Percentiles rank a stretch among this genome's conserved stretches.
Conservation (phyloP, 2,329 filamentous ascomycete genomes). For the Colletotrichum tamarilloi region DNA sequence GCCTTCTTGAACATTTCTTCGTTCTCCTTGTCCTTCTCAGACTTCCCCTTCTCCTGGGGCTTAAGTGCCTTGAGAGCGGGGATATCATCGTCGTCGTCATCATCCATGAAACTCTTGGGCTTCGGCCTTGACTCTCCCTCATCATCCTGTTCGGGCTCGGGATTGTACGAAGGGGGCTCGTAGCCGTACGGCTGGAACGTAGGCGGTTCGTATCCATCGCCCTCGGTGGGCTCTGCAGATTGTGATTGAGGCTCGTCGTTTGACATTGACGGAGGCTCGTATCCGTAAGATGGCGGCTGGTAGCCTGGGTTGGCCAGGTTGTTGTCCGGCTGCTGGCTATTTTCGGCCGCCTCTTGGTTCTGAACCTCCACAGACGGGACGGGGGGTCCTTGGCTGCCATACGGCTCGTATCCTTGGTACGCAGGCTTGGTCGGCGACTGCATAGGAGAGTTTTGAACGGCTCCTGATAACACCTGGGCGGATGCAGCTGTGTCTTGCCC, state of each 20-base stretch:
- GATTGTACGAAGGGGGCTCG: conserved; percentile 68
- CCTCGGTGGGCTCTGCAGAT: conserved; percentile 44
- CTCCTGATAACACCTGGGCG: background rate
- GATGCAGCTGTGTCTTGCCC: background rate
- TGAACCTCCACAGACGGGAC: background rate
- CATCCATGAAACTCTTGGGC: conserved; percentile 84
- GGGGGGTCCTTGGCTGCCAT: conserved; percentile 23
- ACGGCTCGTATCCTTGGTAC: conserved; percentile 37
- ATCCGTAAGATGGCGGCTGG: conserved; percentile 62
- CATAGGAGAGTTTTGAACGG: background rate
- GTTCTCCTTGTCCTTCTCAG: conserved; percentile 80
- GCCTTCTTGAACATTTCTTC: conserved; percentile 88
- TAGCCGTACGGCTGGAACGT: conserved; percentile 70
- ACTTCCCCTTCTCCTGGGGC: conserved; percentile 68
- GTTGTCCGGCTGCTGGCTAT: background rate
- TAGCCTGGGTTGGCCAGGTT: conserved; percentile 47
- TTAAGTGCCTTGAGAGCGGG: conserved; percentile 56
- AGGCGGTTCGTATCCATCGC: conserved; percentile 68
- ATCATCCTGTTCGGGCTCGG: conserved; percentile 60
- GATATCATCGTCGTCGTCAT: conserved; percentile 81
- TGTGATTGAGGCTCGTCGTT: conserved; percentile 43
- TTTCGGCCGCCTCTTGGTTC: background rate
- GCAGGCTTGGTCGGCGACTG: conserved; percentile 29
- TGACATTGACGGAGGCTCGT: conserved; percentile 58
- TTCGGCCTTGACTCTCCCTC: conserved; percentile 69